phyloP scores from a whole-genome alignment of 441 rosid species.

The Erysimum cheiri region DNA sequence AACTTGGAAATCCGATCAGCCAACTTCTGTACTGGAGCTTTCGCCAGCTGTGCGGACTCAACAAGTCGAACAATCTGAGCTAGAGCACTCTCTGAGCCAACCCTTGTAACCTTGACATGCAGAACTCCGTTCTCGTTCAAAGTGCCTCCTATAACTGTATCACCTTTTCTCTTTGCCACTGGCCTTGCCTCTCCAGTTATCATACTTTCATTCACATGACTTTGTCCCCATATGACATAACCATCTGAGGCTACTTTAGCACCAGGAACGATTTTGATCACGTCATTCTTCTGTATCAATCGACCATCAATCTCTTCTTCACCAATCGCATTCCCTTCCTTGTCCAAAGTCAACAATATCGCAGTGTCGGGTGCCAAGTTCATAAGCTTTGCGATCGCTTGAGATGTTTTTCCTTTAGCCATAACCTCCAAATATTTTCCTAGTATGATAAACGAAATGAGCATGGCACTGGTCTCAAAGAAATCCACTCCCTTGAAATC shows the following conservation, averaged over 20 bases:
- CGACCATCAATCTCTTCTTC: slow-evolving; percentile 89
- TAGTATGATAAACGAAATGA: slow-evolving; percentile 85
- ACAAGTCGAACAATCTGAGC: slow-evolving; percentile 93
- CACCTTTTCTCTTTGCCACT: slow-evolving; percentile 84
- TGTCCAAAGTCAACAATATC: slow-evolving; percentile 60
- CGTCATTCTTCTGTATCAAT: slow-evolving; percentile 81
- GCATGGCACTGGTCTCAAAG: slow-evolving; percentile 97
- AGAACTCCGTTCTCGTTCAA: slow-evolving; percentile 88
- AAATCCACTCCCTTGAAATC: slow-evolving; percentile 74
- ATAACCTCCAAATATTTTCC: slow-evolving; percentile 91
- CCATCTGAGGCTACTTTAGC: slow-evolving; percentile 96
- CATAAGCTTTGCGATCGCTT: slow-evolving; percentile 94
- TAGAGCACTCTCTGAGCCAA: slow-evolving; percentile 94
- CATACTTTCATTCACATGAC: slow-evolving; percentile 98
- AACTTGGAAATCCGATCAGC: slow-evolving; percentile 88
- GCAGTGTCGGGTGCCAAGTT: slow-evolving; percentile 83
- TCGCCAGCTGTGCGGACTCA: slow-evolving; percentile 93
- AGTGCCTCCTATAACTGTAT: slow-evolving; percentile 89
- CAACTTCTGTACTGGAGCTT: slow-evolving; percentile 96
- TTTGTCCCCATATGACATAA: slow-evolving; percentile 85
- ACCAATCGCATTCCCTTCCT: slow-evolving; percentile 61
- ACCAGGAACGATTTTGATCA: slow-evolving; percentile 85
- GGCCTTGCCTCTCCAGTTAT: slow-evolving; percentile 95
- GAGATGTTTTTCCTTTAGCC: slow-evolving; percentile 92
- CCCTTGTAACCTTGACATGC: slow-evolving; percentile 75